phyloP scores from a whole-genome alignment of 179 eudicot species.

The Silene noctiflora region DNA sequence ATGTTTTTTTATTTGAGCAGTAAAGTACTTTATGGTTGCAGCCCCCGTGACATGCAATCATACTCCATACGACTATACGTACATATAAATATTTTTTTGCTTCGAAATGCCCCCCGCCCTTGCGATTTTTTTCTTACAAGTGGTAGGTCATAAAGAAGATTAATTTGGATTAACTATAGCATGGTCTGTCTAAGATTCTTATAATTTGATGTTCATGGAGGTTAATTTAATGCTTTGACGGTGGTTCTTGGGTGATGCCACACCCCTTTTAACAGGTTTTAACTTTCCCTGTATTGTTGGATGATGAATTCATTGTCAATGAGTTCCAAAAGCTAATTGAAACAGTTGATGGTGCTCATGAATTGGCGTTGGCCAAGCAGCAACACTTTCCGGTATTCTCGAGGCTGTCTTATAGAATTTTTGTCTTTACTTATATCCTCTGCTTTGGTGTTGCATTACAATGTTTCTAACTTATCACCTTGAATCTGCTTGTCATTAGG shows the following conservation, averaged over 20 bases:
- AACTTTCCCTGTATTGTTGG: slow-evolving; percentile 76
- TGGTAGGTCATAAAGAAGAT: neutral
- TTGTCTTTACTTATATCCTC: neutral
- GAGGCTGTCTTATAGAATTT: slow-evolving; percentile 1
- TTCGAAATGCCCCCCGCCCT: neutral
- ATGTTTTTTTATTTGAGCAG: slow-evolving; percentile 1
- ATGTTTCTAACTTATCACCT: slow-evolving; percentile 16
- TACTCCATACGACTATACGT: neutral
- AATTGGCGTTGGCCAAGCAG: slow-evolving; percentile 73
- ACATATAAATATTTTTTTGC: neutral
- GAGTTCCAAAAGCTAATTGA: slow-evolving; percentile 83
- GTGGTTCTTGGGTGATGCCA: slow-evolving; percentile 16
- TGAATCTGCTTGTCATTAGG: slow-evolving; percentile 43
- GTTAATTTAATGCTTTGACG: slow-evolving; percentile 4
- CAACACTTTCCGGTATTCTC: slow-evolving; percentile 78
- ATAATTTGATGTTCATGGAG: neutral
- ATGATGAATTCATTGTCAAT: slow-evolving; percentile 62
- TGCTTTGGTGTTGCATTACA: neutral
- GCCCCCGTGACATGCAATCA: neutral
- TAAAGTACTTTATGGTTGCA: neutral
- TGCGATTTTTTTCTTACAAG: neutral
- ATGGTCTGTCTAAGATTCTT: neutral
- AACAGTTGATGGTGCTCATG: slow-evolving; percentile 83
- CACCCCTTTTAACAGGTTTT: slow-evolving; percentile 53
- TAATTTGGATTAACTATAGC: neutral